Base-by-base conservation (phyloP, 345 rosid genomes). In the Boechera retrofracta region DNA sequence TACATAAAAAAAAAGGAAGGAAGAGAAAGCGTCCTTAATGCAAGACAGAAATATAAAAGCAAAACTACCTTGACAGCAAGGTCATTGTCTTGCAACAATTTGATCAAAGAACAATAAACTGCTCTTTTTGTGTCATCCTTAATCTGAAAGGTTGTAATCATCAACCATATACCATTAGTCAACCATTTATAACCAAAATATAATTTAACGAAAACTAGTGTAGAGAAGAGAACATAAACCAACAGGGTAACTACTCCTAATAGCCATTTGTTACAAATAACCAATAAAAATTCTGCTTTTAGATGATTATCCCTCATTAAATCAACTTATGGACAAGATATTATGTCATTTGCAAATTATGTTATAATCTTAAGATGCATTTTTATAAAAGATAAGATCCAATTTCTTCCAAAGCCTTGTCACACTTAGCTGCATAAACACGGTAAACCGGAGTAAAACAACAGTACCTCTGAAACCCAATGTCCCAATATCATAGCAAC, bases 381-480 rank as follows among this genome's bases (percentile, higher is more conserved):
- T 54, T 61, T 63, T 42, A 24, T 35, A 31, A 38, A 39, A 51
- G 47, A 61, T 53, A 36, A 56, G 44, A 60, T 51, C 10, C 8
- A 35, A 31, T 68, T 61, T 54, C 49, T 58, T 31, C 56, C 29
- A 62, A 55, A 62, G 39, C 16, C 58, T 61, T 33, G 60, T 29
- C 38, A 44, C 44, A 10, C 48, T 76, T 60, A 31, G 51, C 10
- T 67, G 63, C 72, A 63, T 32, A 45, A 56, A 73, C 21, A 51
- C 2, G 26, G 64, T 67, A 67, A 66, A 68, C 67, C 38, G 4
- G 35, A 69, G 49, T 73, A 35, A 41, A 81, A 62, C 45, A 13
- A 33, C 36, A 47, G 65, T 86, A 95, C 99, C 98, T 95, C 99
- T 51, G 98, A 95, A 79, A 95, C 98, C 98, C 98, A 95, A 56